Percentiles rank a stretch among this genome's conserved stretches.
Evolutionary conservation across 2,329 filamentous ascomycete species (phyloP).

Genomic region (Paecilomyces sp.): DNA sequence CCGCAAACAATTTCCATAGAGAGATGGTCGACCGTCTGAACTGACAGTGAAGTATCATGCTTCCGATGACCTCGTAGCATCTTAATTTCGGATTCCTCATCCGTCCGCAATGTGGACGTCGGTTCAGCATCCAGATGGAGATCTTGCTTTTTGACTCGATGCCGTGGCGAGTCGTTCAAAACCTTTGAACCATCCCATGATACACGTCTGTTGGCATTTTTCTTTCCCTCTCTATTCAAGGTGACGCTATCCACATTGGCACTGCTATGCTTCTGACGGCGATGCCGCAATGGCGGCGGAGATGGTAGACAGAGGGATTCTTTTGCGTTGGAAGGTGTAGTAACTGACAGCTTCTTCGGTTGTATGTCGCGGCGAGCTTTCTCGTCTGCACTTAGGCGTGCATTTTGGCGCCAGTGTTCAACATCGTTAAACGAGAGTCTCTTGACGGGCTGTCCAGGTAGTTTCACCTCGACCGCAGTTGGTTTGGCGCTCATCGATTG

Average conservation of each 20-base stretch:
- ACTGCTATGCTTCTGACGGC: conserved; percentile 31
- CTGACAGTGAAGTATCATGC: conserved; percentile 10
- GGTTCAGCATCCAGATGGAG: conserved; percentile 6
- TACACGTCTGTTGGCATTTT: conserved; percentile 20
- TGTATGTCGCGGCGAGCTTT: conserved; percentile 23
- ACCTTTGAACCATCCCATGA: conserved; percentile 33
- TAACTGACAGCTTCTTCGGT: conserved; percentile 23
- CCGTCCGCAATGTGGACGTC: conserved; percentile 11
- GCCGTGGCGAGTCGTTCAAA: conserved; percentile 18
- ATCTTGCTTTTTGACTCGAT: conserved; percentile 8
- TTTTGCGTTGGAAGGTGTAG: conserved; percentile 19
- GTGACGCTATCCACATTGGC: conserved; percentile 13
- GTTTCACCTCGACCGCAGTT: conserved; percentile 30
- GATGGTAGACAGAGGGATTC: conserved; percentile 24
- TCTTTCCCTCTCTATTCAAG: conserved; percentile 16
- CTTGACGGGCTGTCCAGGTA: conserved; percentile 32
- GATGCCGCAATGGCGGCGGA: conserved; percentile 33
- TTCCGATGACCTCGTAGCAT: conserved; percentile 5
- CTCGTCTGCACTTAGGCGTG: conserved; percentile 25
- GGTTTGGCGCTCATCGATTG: conserved; percentile 16
- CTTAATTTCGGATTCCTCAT: conserved; percentile 13
- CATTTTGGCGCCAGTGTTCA: conserved; percentile 28
- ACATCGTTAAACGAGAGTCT: conserved; percentile 31
- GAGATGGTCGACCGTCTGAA: conserved; percentile 29
- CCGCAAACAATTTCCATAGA: conserved; percentile 30